A percentile compares a stretch with the other conserved stretches of the same genome.
These are phyloP conservation scores for Fusarium chlamydosporum DNA, from an alignment of 2,329 filamentous ascomycete genomes.

Conservation along the genomic window DNA sequence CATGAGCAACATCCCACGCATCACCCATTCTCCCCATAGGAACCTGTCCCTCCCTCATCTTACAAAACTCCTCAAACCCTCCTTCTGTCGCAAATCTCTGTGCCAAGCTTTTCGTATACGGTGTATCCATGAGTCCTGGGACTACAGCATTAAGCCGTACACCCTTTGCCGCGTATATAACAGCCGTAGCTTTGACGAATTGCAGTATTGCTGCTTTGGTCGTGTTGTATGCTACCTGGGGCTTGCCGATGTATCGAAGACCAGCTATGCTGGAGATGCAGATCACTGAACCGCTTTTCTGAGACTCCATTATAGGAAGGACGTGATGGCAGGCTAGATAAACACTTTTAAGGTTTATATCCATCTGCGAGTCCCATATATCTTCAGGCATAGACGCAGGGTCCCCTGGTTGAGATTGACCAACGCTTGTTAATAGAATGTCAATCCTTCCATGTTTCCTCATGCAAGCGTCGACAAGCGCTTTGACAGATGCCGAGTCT, in stretches of 20 bases:
- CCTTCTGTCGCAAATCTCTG: slow-evolving; percentile 61
- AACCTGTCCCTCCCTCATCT: slow-evolving; percentile 67
- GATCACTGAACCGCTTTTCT: slow-evolving; percentile 60
- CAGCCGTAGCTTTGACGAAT: slow-evolving; percentile 64
- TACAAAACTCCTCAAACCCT: slow-evolving; percentile 64
- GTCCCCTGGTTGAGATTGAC: slow-evolving; percentile 66
- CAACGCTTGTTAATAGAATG: slow-evolving; percentile 73
- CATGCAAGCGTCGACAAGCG: slow-evolving; percentile 66
- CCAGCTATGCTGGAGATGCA: slow-evolving; percentile 67
- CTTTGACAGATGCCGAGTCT: slow-evolving; percentile 64
- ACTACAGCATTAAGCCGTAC: slow-evolving; percentile 69
- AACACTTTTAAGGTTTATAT: slow-evolving; percentile 69
- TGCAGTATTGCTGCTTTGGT: slow-evolving; percentile 67
- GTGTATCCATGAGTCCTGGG: slow-evolving; percentile 70
- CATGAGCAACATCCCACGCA: slow-evolving; percentile 71
- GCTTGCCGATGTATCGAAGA: slow-evolving; percentile 63
- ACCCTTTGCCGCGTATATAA: slow-evolving; percentile 63
- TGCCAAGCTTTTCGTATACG: slow-evolving; percentile 62
- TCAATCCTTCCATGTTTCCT: slow-evolving; percentile 69
- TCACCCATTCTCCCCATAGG: slow-evolving; percentile 72
- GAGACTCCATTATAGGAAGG: slow-evolving; percentile 67
- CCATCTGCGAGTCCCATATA: slow-evolving; percentile 66
- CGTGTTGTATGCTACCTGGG: slow-evolving; percentile 68
- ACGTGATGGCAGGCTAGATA: slow-evolving; percentile 68
- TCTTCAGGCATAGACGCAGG: slow-evolving; percentile 64